These are phyloP conservation scores for Rhytidhysteron rufulum DNA, from an alignment of 2,329 filamentous ascomycete species.

Conservation along the genomic window DNA sequence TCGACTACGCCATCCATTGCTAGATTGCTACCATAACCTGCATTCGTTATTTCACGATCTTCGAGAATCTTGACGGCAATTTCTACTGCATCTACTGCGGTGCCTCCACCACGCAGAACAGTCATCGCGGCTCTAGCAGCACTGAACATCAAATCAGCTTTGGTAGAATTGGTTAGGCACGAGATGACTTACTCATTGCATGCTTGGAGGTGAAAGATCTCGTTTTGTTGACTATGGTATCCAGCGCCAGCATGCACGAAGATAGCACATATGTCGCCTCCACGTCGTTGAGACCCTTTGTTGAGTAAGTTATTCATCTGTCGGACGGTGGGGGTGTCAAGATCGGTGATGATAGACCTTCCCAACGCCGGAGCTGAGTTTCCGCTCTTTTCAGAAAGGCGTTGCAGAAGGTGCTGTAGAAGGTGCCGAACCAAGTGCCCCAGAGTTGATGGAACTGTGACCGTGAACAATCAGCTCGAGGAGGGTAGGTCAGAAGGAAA, in stretches of 20 bases:
- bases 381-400: slow-evolving; percentile 16
- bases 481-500: too few relatives aligned
- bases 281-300: slow-evolving; percentile 35
- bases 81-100: slow-evolving; percentile 84
- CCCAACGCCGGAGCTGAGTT: slow-evolving; percentile 21
- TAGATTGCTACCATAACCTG: slow-evolving; percentile 92
- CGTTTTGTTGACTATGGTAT: slow-evolving; percentile 85
- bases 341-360: slow-evolving; percentile 19
- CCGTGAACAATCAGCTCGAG: neutral
- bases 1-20: slow-evolving; percentile 88
- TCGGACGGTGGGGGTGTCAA: slow-evolving; percentile 16
- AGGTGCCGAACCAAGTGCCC: slow-evolving; percentile 6
- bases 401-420: slow-evolving; percentile 24
- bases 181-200: slow-evolving; percentile 72
- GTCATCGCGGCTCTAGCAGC: slow-evolving; percentile 82
- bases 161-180: slow-evolving; percentile 62
- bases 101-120: slow-evolving; percentile 71
- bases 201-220: slow-evolving; percentile 76
- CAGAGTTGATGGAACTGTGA: slow-evolving; percentile 5
- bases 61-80: slow-evolving; percentile 83
- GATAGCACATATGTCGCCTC: slow-evolving; percentile 64
- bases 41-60: slow-evolving; percentile 93
- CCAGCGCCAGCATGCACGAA: slow-evolving; percentile 96
- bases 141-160: slow-evolving; percentile 56
- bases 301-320: slow-evolving; percentile 35